Evolutionary conservation across 2,329 filamentous ascomycete genomes (phyloP).

Genomic region (Dichotomopilus funicola): DNA sequence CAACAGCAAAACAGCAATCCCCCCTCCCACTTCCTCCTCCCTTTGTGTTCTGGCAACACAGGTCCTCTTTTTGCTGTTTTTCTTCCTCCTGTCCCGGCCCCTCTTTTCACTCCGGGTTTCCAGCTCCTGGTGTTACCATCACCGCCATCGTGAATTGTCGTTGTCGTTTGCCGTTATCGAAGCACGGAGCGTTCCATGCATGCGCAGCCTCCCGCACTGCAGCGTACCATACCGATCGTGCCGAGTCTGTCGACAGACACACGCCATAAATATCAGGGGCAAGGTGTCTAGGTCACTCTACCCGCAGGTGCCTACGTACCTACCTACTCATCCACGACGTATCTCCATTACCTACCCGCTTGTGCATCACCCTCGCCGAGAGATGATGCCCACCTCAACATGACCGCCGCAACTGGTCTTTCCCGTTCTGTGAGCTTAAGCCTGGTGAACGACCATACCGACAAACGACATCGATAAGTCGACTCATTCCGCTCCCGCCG

Average conservation of each 20-base stretch:
- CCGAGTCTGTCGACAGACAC: too few species aligned
- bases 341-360: neutral
- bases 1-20: too few species aligned
- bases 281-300: too few species aligned
- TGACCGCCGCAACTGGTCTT: slow-evolving; percentile 19
- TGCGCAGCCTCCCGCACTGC: too few species aligned
- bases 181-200: too few species aligned
- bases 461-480: neutral
- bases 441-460: slow-evolving; percentile 7
- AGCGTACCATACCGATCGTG: too few species aligned
- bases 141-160: too few species aligned
- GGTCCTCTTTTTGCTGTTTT: neutral
- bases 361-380: neutral
- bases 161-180: too few species aligned
- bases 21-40: neutral
- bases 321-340: neutral
- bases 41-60: slow-evolving; percentile 7
- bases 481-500: neutral
- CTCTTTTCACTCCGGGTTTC: too few species aligned
- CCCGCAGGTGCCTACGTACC: neutral
- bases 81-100: neutral
- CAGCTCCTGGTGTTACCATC: too few species aligned
- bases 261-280: too few species aligned
- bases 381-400: slow-evolving; percentile 19
- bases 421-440: slow-evolving; percentile 6